Evolutionary conservation across 2,329 filamentous ascomycete species (phyloP).

Genomic region (Hypocrella siamensis): DNA sequence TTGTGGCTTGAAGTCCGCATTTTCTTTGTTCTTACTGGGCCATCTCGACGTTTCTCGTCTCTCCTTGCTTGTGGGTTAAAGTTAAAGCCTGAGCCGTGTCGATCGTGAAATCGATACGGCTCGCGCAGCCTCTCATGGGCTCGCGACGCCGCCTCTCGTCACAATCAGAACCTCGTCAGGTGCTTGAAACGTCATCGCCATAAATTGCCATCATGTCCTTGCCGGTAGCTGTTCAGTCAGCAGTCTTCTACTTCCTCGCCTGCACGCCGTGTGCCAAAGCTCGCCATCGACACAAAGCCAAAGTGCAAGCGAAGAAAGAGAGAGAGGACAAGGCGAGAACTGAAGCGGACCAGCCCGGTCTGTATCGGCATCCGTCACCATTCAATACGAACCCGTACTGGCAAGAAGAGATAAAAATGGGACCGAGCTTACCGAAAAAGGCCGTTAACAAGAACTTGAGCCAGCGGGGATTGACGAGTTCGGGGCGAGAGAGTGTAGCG

Average conservation of each 20-base stretch:
- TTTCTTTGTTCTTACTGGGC: no score
- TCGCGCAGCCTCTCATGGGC: slow-evolving; percentile 6
- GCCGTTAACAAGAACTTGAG: slow-evolving; percentile 40
- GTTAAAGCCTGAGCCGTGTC: no score
- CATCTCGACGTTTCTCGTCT: no score
- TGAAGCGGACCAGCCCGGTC: slow-evolving; percentile 52
- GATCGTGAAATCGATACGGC: no score
- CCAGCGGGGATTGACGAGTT: slow-evolving; percentile 42
- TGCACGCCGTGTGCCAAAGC: slow-evolving; percentile 67
- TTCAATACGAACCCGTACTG: slow-evolving; percentile 83
- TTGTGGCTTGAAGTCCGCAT: no score
- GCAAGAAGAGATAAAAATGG: slow-evolving; percentile 72
- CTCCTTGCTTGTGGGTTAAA: no score
- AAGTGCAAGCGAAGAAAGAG: slow-evolving; percentile 53
- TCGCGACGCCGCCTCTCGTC: slow-evolving; percentile 1
- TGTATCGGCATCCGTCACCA: slow-evolving; percentile 66
- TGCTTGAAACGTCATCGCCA: slow-evolving; percentile 3
- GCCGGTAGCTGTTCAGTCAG: slow-evolving; percentile 52
- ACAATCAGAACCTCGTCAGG: neutral
- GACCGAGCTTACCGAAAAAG: slow-evolving; percentile 57
- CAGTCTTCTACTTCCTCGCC: slow-evolving; percentile 61
- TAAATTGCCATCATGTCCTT: slow-evolving; percentile 23
- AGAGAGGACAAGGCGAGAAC: slow-evolving; percentile 48
- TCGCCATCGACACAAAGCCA: slow-evolving; percentile 52
- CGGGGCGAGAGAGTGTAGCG: slow-evolving; percentile 38